A percentile compares a stretch with the other conserved stretches of the same genome.
These are phyloP conservation scores for Aspergillus amoenus DNA, from an alignment of 2,329 filamentous ascomycete genomes.

Conservation along the genomic window DNA sequence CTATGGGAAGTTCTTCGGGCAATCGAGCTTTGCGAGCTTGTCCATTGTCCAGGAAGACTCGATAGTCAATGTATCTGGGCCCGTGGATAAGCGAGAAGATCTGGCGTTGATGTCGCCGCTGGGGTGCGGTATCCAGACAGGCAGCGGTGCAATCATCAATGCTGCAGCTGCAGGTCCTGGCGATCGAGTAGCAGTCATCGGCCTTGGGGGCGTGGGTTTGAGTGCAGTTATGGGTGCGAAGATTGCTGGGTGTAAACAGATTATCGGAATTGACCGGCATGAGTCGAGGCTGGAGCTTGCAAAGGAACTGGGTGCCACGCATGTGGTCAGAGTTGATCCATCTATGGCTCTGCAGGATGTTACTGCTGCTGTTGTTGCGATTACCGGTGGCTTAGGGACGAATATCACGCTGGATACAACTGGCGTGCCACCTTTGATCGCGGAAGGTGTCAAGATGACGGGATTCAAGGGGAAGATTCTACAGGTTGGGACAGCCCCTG, in stretches of 20 bases:
- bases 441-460: conserved; percentile 44
- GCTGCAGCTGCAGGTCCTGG: not conserved
- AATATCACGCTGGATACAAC: conserved; percentile 53
- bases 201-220: conserved; percentile 49
- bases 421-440: conserved; percentile 45
- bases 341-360: conserved; percentile 26
- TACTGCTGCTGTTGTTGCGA: conserved; percentile 34
- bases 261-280: conserved; percentile 45
- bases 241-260: conserved; percentile 38
- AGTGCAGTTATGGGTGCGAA: conserved; percentile 51
- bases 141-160: conserved; percentile 8
- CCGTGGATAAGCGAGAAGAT: conserved; percentile 31
- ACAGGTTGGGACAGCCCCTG: conserved; percentile 51
- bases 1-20: conserved; percentile 49
- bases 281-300: conserved; percentile 38
- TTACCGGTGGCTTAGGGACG: conserved; percentile 41
- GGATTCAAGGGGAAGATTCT: conserved; percentile 50
- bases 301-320: conserved; percentile 42
- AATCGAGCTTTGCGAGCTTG: conserved; percentile 45
- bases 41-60: conserved; percentile 41
- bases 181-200: conserved; percentile 31
- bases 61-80: conserved; percentile 43
- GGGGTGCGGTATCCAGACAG: conserved; percentile 8
- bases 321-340: conserved; percentile 34
- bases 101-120: conserved; percentile 33